Evolutionary conservation across 2,329 filamentous ascomycete genomes (phyloP), one percentile per base, ranked within the genome.

Genomic region (Aspergillus arachidicola): DNA sequence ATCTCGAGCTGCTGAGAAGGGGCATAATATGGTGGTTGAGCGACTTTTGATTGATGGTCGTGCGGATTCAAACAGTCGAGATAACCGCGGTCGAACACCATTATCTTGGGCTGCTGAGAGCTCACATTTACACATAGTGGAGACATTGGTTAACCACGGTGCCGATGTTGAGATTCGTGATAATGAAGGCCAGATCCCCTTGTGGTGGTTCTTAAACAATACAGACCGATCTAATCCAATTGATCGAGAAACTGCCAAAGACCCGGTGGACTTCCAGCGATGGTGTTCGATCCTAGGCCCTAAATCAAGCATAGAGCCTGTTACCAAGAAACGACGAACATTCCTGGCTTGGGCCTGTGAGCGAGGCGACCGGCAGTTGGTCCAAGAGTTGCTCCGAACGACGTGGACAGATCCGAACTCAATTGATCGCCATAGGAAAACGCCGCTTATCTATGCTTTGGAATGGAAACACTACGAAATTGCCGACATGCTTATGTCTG

Each of bases 331-430:
- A 9, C 63, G 65, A 7, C 63, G 65, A 9, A 66, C 65, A 7
- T 65, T 65, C n/a, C 58, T 66, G 5, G 62, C 65, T n/a, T 66
- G 65, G 65, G 65, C 65, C 6, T 65, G 63, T 28, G 65, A 66
- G 26, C 53, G 56, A 21, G 65, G 65, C 4, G 65, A 66, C 34
- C 30, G 14, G 5, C 46, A 57, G 30, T 36, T 66, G 9, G 65
- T 63, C 4, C 45, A 34, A 5, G 60, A 59, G 21, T 46, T 66
- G 14, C n/a, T 66, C 30, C 58, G 53, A 38, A 65, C 65, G 11
- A 57, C 43, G 7, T 66, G 65, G 65, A 63, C 65, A 5, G 63
- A 66, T 23, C 65, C 65, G 2, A 66, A 66, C 45, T 65, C 60
- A 6, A 53, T 66, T 23, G 65, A 66, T 43, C 60, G 65, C 6